Evolutionary conservation across 2,329 filamentous ascomycete species (phyloP), one percentile per base, ranked within the genome.

Genomic region (Monosporascus sp.): DNA sequence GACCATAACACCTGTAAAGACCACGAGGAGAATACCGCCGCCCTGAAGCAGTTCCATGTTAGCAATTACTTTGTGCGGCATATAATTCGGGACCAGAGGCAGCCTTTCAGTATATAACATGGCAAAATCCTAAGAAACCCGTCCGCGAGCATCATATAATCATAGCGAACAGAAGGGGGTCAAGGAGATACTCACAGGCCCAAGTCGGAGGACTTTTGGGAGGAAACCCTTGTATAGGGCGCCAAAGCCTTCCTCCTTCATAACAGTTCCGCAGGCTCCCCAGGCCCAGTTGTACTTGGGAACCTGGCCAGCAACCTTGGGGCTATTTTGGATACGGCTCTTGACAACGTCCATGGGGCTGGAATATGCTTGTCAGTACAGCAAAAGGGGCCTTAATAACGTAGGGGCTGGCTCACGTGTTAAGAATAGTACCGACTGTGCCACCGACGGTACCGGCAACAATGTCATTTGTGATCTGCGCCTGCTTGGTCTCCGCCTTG

Each of bases 221-320:
- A 94, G 68, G 81, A 99, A 99, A 17, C 94, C 94, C 82, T 97
- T 99, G 82, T 99, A 99, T 56, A 99, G 78, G 40, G 94, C 94
- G 48, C 74, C 75, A 69, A 96, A 93, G 5, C 94, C 94, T 74
- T 99, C 94, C 76, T 99, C 94, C 75, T 84, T 90, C 74, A 91
- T 86, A 56, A 99, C 90, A 7, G 90, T 94, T 53, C 82, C 86
- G 49, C 97, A 79, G 22, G 91, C 86, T 47, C 91, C 90, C 83
- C 87, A 96, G 34, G 94, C 94, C 94, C 94, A 99, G 83, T 97
- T 97, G 79, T 99, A 99, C 82, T 99, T 99, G 68, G 90, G 90
- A 22, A 85, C 75, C 51, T 83, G 79, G 5, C 94, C 94, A n/a
- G 88, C 71, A 40, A 96, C 77, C 79, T 89, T 93, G 61, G 89